These are phyloP conservation scores for Penicillium flavigenum DNA, from an alignment of 495 filamentous ascomycete genomes.

Conservation along the genomic window DNA sequence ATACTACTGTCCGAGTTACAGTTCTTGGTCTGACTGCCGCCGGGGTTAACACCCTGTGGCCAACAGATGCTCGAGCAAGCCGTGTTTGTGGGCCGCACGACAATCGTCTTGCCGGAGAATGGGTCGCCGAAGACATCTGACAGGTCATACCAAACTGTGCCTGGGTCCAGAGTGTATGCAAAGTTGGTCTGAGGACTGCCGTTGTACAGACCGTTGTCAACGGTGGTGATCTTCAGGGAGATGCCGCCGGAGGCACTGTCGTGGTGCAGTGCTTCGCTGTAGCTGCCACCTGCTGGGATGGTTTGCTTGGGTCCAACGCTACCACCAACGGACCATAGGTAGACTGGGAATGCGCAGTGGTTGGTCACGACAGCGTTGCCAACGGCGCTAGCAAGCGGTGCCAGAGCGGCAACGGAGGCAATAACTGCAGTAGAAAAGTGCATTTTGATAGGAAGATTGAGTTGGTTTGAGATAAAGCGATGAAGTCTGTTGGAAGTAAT, in stretches of 20 bases:
- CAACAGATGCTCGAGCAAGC: constrained; percentile 51
- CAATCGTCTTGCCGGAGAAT: constrained; percentile 49
- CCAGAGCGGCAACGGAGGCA: constrained; percentile 27
- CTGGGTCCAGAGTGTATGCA: constrained; percentile 53
- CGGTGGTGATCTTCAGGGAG: constrained; percentile 54
- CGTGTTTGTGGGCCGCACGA: constrained; percentile 37
- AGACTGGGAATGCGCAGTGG: constrained; percentile 47
- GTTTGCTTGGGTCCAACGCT: constrained; percentile 41
- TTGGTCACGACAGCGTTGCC: constrained; percentile 55
- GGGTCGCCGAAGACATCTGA: constrained; percentile 55
- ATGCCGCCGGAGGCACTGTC: constrained; percentile 55
- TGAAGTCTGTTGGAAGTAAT: neutral
- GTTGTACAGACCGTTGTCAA: constrained; percentile 52
- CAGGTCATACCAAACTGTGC: constrained; percentile 56
- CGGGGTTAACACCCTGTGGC: constrained; percentile 47
- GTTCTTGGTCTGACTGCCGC: constrained; percentile 52
- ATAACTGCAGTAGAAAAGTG: constrained; percentile 30
- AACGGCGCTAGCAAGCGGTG: constrained; percentile 40
- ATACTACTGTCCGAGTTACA: constrained; percentile 40
- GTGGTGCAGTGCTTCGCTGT: constrained; percentile 43
- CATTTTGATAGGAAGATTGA: constrained; percentile 25
- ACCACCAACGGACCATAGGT: constrained; percentile 57
- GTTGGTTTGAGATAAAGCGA: constrained; percentile 1
- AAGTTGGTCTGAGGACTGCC: constrained; percentile 54
- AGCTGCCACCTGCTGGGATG: constrained; percentile 37